phyloP scores from a whole-genome alignment of 129 eudicot genomes.

The Daucus carota region DNA sequence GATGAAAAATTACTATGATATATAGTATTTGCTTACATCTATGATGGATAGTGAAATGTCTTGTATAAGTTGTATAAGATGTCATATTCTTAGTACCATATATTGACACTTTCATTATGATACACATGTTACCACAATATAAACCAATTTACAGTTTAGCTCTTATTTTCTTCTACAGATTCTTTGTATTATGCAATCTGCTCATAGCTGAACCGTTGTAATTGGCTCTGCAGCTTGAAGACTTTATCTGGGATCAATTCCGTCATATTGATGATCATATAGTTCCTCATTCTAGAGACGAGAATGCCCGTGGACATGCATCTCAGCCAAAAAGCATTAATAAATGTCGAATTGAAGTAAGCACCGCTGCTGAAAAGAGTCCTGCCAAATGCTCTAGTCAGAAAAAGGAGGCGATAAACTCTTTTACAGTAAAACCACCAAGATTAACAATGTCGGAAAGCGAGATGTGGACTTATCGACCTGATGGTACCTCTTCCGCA shows the following conservation, averaged over 20 bases:
- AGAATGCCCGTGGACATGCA: conserved; percentile 28
- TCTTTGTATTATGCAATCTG: conserved; percentile 14
- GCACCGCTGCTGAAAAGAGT: conserved; percentile 23
- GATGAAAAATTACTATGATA: background rate
- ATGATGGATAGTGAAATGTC: background rate
- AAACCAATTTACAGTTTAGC: background rate
- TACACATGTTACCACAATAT: background rate
- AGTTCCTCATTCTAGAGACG: conserved; percentile 57
- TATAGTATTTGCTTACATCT: background rate
- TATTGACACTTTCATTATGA: background rate
- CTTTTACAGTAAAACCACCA: conserved; percentile 24
- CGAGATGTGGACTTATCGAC: conserved; percentile 26
- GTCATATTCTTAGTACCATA: background rate
- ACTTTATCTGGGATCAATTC: conserved; percentile 70
- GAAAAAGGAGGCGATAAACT: conserved; percentile 26
- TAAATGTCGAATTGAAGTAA: conserved; percentile 45
- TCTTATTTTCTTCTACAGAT: conserved; percentile 10
- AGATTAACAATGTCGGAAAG: conserved; percentile 42
- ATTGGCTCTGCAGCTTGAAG: conserved; percentile 67
- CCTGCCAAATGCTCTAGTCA: conserved; percentile 24
- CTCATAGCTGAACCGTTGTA: conserved; percentile 23
- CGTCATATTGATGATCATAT: conserved; percentile 68
- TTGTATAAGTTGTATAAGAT: background rate
- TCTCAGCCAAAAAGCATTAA: conserved; percentile 39
- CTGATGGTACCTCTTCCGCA: conserved; percentile 29